Evolutionary conservation across 1,284 basidiomycete genomes (phyloP), one percentile per base, ranked within the genome.

Genomic region (Xerocomus amazonicus): DNA sequence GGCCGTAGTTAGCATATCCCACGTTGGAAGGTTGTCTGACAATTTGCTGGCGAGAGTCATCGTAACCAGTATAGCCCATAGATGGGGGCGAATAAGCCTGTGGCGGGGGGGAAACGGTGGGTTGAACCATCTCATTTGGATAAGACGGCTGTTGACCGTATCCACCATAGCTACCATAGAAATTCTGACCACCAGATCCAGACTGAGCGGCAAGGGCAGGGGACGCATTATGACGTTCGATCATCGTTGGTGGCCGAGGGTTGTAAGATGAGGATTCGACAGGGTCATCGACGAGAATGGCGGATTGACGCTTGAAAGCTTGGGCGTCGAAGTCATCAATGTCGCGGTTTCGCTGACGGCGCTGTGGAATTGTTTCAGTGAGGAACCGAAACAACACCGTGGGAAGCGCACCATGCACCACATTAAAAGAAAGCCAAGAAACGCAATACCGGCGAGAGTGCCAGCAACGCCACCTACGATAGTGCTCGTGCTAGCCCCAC

Each of bases 231-330:
- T 72, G 74, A n/a, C 71, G 72, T 57, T 84, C 74, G 36, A 77
- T 71, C 80, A 83, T 83, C 42, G 70, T 71, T 19, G 80, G 81
- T 14, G 80, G 77, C 35, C 76, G 73, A 37, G 75, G 76, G 50
- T 75, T 76, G 16, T 59, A 52, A 9, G 50, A 66, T 2, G 52
- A 13, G 2, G 54, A 50, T 1, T 52, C 53, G 16, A 48, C 69
- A 9, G 72, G 71, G 36, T 83, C 81, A 45, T 79, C 72, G 7
- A 78, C 66, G 13, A 85, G 63, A 16, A 80, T 61, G n/a, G 75
- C 76, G 12, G 83, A 85, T 48, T 83, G 80, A 50, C 74, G 73
- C 48, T 77, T 75, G 72, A 84, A 84, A 3, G 73, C 71, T 32
- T 68, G 64, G 0, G 79, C 65, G 53, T 78, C 73, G 65, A 84